Percentiles rank a stretch among this genome's conserved stretches.
Conservation (phyloP, 2,329 filamentous ascomycete species). For the Pestalotiopsis sp. region DNA sequence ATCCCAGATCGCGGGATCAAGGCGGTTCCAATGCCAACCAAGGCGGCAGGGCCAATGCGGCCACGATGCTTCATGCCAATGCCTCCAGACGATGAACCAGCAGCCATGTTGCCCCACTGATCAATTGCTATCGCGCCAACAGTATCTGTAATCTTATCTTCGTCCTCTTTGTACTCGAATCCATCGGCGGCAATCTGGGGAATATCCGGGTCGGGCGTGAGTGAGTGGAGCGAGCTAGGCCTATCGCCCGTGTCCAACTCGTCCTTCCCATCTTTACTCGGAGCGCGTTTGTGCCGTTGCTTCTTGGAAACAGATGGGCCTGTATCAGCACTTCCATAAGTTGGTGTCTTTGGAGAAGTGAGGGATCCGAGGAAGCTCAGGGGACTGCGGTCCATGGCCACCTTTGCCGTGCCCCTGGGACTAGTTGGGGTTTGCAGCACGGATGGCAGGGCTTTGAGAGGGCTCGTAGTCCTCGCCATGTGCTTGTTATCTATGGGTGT, state of each 20-base stretch:
- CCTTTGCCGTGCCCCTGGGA: slow-evolving; percentile 18
- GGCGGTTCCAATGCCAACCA: slow-evolving; percentile 88
- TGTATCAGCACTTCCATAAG: slow-evolving; percentile 1
- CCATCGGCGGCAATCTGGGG: background rate
- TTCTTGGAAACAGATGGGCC: slow-evolving; percentile 13
- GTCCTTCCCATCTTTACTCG: background rate
- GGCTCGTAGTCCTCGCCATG: background rate
- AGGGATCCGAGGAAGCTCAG: slow-evolving; percentile 26
- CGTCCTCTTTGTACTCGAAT: slow-evolving; percentile 28
- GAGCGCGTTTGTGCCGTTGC: background rate
- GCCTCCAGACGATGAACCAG: slow-evolving; percentile 92
- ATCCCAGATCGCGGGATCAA: slow-evolving; percentile 67
- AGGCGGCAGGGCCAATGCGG: slow-evolving; percentile 85
- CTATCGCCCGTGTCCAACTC: slow-evolving; percentile 9
- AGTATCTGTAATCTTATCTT: slow-evolving; percentile 81
- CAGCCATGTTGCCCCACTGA: slow-evolving; percentile 81
- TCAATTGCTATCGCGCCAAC: slow-evolving; percentile 96
- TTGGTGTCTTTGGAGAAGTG: slow-evolving; percentile 8
- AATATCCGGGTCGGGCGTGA: background rate
- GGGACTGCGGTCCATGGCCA: slow-evolving; percentile 24
- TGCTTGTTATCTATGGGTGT: slow-evolving; percentile 21
- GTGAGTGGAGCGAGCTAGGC: slow-evolving; percentile 1
- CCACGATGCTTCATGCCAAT: slow-evolving; percentile 98
- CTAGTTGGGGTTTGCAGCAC: slow-evolving; percentile 15
- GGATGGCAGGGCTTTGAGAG: slow-evolving; percentile 16